Evolutionary conservation across 2,329 filamentous ascomycete genomes (phyloP), one percentile per base, ranked within the genome.

Genomic region (Diaporthe sp.): DNA sequence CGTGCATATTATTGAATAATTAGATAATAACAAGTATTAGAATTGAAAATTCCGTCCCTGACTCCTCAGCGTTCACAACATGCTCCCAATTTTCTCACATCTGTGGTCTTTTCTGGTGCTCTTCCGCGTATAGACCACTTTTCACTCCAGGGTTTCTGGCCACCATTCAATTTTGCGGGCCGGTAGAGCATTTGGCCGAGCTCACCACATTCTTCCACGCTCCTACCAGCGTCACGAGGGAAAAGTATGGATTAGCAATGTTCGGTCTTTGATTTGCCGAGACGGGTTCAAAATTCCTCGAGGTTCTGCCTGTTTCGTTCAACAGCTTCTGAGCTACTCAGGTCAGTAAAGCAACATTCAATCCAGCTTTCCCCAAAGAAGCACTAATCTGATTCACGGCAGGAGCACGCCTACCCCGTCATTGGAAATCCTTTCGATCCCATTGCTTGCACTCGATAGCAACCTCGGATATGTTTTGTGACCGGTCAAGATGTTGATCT

Each of bases 31-130:
- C 5, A 19, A 34, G 37, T 37, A 46, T n/a, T 9, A 2, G 28
- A 5, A 37, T 34, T 22, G 9, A 34, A 37, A 17, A 0, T 2
- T 9, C 2, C 17, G 4, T 4, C 9, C 3, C 7, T 17, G 2
- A 4, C 39, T 39, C 9, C 31, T 25, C 31, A 5, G 5, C 19
- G 31, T 49, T 12, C 19, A 13, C 5, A 37, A 22, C 15, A 5
- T 22, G 39, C n/a, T 44, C 13, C n/a, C 7, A 44, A 3, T 10
- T 15, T 28, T n/a, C n/a, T 19, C 58, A 12, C 19, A 61, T n/a
- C n/a, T 42, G 22, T 28, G 34, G 5, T 25, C 2, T 4, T 42
- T 13, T 28, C 3, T 31, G 51, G 0, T n/a, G 22, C 12, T 53
- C 51, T 12, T 53, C 49, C 12, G 22, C n/a, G 4, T n/a, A 53